Base-by-base conservation (phyloP, 345 rosid species). In the Melastoma malabathricum region DNA sequence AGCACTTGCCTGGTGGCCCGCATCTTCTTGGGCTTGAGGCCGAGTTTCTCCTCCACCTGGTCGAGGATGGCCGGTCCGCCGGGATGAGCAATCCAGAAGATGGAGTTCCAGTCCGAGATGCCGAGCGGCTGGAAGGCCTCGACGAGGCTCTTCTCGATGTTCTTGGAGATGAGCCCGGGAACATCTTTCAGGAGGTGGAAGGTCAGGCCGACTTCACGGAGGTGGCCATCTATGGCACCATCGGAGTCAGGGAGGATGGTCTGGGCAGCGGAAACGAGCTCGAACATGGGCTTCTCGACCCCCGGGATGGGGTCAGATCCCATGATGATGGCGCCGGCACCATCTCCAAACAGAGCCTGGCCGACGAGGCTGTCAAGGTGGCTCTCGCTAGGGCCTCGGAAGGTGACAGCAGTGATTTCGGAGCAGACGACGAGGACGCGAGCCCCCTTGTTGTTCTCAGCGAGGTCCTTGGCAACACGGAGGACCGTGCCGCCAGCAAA, bases 1-100 rank as follows among this genome's bases (percentile, higher is more conserved):
- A 78, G 68, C 27, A 75, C 69, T 0, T 72, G 68, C 15, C 80
- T 54, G 0, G 75, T 72, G 49, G 59, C 50, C 5, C 59, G 27
- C 4, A 78, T 22, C 52, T 78, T 78, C 46, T 72, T 72, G 0
- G 67, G 60, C 57, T 64, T 58, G 6, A 78, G 60, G 9, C 59
- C 68, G 38, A 78, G 13, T 48, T 56, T 67, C 0, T 3, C 29
- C 58, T 78, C 84, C 13, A 78, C 72, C 2, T 47, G 70, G 60
- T 78, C 80, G 1, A 78, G 47, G 52, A 78, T 74, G 1, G 75
- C 72, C 0, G 78, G 78, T 0, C 80, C 80, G 25, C 84, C 84
- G 0, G 84, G 80, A 39, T 78, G 84, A 1, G 72, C 78, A 0
- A 69, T 61, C 76, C 68, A 75, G 41, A 78, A 75, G 43, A 78